Percentiles rank a stretch among this genome's conserved stretches.
Conservation (phyloP, 139 green algal genomes). For the Coelastrella sp. region DNA sequence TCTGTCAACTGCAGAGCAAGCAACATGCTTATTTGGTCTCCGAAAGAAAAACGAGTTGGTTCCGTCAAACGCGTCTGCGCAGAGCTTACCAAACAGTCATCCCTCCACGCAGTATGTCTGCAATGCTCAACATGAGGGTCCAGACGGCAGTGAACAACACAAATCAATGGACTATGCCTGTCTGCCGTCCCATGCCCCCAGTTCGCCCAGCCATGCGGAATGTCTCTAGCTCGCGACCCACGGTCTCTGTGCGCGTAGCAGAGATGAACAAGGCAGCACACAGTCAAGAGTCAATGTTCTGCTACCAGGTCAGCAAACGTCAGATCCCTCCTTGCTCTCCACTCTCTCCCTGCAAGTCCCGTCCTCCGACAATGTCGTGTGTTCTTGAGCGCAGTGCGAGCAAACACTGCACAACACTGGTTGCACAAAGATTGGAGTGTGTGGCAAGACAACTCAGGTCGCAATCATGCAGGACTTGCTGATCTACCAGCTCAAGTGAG, state of each 20-base stretch:
- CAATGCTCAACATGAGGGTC: not conserved
- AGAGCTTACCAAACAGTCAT: not conserved
- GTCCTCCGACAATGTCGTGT: not conserved
- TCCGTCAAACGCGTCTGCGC: too few relatives aligned
- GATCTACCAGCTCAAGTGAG: slow-evolving; percentile 58
- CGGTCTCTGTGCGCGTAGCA: not conserved
- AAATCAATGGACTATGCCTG: not conserved
- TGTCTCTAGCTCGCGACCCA: not conserved
- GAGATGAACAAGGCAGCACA: not conserved
- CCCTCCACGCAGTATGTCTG: not conserved
- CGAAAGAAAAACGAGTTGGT: too few relatives aligned
- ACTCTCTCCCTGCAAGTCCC: not conserved
- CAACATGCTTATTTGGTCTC: too few relatives aligned
- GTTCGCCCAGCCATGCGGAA: not conserved
- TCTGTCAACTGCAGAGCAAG: too few relatives aligned
- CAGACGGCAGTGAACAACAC: not conserved
- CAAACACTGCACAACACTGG: slow-evolving; percentile 69
- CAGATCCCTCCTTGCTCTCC: not conserved
- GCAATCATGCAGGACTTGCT: slow-evolving; percentile 70
- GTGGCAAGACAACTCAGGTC: slow-evolving; percentile 78
- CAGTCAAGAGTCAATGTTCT: slow-evolving; percentile 31
- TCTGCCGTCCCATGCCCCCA: not conserved
- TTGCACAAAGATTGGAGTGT: slow-evolving; percentile 74
- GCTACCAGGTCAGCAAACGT: slow-evolving; percentile 24
- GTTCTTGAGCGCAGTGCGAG: slow-evolving; percentile 62